These are phyloP conservation scores for Sclerotinia minor DNA, from an alignment of 2,329 filamentous ascomycete species.

Conservation along the genomic window DNA sequence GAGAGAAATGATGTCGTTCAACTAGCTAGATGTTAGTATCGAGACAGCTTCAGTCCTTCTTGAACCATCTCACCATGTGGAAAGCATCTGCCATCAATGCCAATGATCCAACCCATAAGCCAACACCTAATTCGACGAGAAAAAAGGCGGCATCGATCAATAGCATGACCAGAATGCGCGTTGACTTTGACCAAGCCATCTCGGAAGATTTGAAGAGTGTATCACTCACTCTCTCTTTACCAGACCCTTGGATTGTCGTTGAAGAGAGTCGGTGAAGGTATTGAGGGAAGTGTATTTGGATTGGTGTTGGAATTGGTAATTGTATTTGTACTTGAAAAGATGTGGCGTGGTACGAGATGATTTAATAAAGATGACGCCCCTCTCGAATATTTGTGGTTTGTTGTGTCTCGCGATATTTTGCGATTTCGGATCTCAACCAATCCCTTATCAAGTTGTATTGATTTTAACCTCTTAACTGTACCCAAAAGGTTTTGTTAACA, in stretches of 20 bases:
- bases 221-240: neutral
- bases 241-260: neutral
- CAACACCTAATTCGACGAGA: slow-evolving; percentile 80
- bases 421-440: slow-evolving; percentile 19
- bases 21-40: slow-evolving; percentile 48
- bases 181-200: slow-evolving; percentile 91
- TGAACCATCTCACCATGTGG: slow-evolving; percentile 72
- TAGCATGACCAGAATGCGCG: slow-evolving; percentile 89
- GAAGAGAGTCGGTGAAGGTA: neutral
- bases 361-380: neutral
- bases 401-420: neutral
- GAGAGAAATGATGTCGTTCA: slow-evolving; percentile 96
- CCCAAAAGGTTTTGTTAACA: neutral
- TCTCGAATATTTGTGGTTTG: neutral
- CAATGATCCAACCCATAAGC: slow-evolving; percentile 85
- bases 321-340: neutral
- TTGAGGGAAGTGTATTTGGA: neutral
- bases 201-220: slow-evolving; percentile 28
- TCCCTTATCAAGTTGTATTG: neutral
- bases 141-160: slow-evolving; percentile 89
- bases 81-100: slow-evolving; percentile 96
- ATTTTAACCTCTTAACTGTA: neutral
- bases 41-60: neutral
- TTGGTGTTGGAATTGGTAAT: neutral
- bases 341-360: slow-evolving; percentile 1